Conservation (phyloP, 768 basidiomycete genomes). For the Auriscalpium orientale region DNA sequence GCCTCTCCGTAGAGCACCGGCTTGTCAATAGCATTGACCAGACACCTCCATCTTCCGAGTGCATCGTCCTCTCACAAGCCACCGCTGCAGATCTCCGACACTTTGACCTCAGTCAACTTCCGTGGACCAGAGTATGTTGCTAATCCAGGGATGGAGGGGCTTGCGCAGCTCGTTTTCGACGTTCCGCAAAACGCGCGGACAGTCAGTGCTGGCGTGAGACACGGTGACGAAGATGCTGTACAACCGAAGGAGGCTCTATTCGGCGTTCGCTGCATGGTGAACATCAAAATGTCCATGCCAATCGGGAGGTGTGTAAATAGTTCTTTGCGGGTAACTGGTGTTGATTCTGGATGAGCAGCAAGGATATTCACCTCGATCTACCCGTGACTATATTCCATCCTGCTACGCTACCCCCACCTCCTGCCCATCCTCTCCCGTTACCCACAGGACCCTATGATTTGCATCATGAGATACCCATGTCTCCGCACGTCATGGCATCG, state of each 20-base stretch:
- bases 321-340: neutral
- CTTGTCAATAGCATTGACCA: conserved; percentile 50
- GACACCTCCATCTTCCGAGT: conserved; percentile 51
- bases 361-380: conserved; percentile 59
- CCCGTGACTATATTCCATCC: conserved; percentile 63
- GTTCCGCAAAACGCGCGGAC: conserved; percentile 62
- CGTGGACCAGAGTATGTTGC: conserved; percentile 70
- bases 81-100: conserved; percentile 60
- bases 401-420: conserved; percentile 40
- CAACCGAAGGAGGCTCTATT: conserved; percentile 45
- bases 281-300: conserved; percentile 63
- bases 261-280: conserved; percentile 58
- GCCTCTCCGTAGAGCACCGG: conserved; percentile 27
- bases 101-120: conserved; percentile 60
- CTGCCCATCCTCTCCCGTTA: conserved; percentile 28
- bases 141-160: conserved; percentile 65
- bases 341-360: conserved; percentile 34
- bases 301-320: conserved; percentile 48
- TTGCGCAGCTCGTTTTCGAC: conserved; percentile 74
- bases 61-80: conserved; percentile 31
- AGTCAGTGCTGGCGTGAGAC: conserved; percentile 51
- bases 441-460: conserved; percentile 7
- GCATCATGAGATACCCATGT: conserved; percentile 7
- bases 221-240: conserved; percentile 40
- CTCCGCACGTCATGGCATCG: conserved; percentile 14